A percentile compares a stretch with the other conserved stretches of the same genome.
Conservation (phyloP, 2,329 filamentous ascomycete species). For the Eutypella sp. region DNA sequence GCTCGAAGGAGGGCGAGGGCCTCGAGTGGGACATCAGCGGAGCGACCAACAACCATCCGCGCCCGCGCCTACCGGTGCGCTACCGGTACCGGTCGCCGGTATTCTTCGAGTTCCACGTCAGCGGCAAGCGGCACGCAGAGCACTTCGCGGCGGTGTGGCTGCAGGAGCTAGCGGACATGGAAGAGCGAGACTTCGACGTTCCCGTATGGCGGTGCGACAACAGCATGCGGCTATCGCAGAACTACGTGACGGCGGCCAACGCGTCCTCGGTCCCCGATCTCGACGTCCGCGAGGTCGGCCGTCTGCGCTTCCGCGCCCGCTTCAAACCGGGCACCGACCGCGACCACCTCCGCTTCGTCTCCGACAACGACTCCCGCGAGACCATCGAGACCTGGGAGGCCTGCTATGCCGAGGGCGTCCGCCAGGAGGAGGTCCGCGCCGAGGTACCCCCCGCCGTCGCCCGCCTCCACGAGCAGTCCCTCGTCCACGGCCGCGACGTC, state of each 20-base stretch:
- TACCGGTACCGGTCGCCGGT: constrained; percentile 86
- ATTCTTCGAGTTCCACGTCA: constrained; percentile 76
- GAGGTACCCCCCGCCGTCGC: constrained; percentile 70
- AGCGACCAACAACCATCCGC: constrained; percentile 30
- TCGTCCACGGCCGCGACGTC: constrained; percentile 76
- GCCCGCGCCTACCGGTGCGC: constrained; percentile 78
- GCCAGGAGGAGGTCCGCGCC: constrained; percentile 62
- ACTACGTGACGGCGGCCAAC: constrained; percentile 83
- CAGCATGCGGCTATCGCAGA: constrained; percentile 73
- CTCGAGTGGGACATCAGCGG: constrained; percentile 46
- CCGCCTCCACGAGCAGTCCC: constrained; percentile 73
- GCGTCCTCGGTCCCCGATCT: constrained; percentile 65
- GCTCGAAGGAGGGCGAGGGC: constrained; percentile 53
- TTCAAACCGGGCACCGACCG: constrained; percentile 91
- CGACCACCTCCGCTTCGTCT: constrained; percentile 76
- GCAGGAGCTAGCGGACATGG: constrained; percentile 75
- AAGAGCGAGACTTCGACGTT: constrained; percentile 73
- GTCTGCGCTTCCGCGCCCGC: constrained; percentile 70
- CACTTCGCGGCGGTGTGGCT: constrained; percentile 83
- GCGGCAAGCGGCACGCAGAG: constrained; percentile 64
- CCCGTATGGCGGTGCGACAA: constrained; percentile 85
- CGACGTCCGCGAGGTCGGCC: constrained; percentile 72
- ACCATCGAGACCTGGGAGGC: constrained; percentile 95
- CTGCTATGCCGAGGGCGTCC: constrained; percentile 81
- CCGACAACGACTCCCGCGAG: constrained; percentile 83